A percentile compares a stretch with the other conserved stretches of the same genome.
phyloP scores from a whole-genome alignment of 306 rosid species.

The Lathyrus tuberosus region DNA sequence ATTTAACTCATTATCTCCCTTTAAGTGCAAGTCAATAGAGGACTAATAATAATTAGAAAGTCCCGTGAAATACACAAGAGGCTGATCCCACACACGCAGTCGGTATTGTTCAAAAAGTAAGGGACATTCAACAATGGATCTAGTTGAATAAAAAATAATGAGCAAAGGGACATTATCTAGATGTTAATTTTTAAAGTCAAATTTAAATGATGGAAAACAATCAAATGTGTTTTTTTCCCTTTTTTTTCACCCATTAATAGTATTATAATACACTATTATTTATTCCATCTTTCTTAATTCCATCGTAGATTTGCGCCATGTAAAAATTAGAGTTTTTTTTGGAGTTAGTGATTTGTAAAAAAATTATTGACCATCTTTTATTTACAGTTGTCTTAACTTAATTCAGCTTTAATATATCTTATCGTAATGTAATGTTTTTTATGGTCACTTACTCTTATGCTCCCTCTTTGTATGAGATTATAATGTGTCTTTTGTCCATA shows the following conservation, averaged over 20 bases:
- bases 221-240: neutral
- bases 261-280: neutral
- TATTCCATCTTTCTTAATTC: neutral
- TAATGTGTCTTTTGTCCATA: too few relatives aligned
- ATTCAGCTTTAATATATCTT: too few relatives aligned
- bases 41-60: neutral
- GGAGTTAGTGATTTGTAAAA: too few relatives aligned
- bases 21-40: constrained; percentile 3
- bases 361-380: too few relatives aligned
- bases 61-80: too few relatives aligned
- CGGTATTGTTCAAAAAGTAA: neutral
- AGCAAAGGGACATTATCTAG: constrained; percentile 19
- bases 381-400: too few relatives aligned
- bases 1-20: too few relatives aligned
- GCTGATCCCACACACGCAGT: constrained; percentile 6
- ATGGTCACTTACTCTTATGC: too few relatives aligned
- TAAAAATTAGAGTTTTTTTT: too few relatives aligned
- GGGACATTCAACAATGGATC: constrained; percentile 11
- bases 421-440: too few relatives aligned
- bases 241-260: neutral
- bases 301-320: neutral
- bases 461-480: too few relatives aligned
- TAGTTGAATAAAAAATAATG: constrained; percentile 16
- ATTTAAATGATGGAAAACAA: constrained; percentile 23
- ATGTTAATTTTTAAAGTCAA: constrained; percentile 33